phyloP scores from a whole-genome alignment of 225 moss, liverwort and hornwort genomes.

The Anthoceros angustus region DNA sequence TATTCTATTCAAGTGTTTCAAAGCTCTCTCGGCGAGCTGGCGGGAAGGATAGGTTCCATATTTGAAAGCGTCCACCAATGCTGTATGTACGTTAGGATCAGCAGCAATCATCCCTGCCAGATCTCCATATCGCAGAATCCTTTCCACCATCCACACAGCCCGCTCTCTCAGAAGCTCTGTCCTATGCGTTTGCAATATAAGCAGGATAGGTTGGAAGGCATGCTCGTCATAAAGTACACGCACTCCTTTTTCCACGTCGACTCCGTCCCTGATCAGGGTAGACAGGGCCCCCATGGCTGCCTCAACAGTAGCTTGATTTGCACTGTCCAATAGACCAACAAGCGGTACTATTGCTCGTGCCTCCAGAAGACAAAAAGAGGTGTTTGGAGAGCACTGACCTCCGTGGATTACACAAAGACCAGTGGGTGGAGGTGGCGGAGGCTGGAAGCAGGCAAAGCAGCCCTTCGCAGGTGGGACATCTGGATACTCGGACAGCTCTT shows the following conservation, averaged over 20 bases:
- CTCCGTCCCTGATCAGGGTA: constrained; percentile 51
- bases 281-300: constrained; percentile 65
- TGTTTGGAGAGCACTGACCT: constrained; percentile 39
- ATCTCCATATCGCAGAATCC: constrained; percentile 53
- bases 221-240: constrained; percentile 34
- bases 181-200: constrained; percentile 67
- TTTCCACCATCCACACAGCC: constrained; percentile 76
- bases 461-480: neutral
- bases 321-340: constrained; percentile 59
- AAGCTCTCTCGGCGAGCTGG: constrained; percentile 59
- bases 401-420: constrained; percentile 47
- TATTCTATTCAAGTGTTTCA: constrained; percentile 82
- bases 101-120: constrained; percentile 54
- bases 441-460: constrained; percentile 23
- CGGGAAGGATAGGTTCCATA: constrained; percentile 56
- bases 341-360: constrained; percentile 54
- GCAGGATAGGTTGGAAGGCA: constrained; percentile 51
- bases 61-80: constrained; percentile 73
- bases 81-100: constrained; percentile 55
- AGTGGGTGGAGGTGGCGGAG: constrained; percentile 17
- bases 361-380: constrained; percentile 56
- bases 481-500: constrained; percentile 20
- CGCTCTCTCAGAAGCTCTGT: constrained; percentile 59
- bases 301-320: constrained; percentile 56
- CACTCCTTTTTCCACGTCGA: constrained; percentile 39